These are phyloP conservation scores for Umbelopsis sp. DNA, from an alignment of 192 early-diverging fungal genomes.

Conservation along the genomic window DNA sequence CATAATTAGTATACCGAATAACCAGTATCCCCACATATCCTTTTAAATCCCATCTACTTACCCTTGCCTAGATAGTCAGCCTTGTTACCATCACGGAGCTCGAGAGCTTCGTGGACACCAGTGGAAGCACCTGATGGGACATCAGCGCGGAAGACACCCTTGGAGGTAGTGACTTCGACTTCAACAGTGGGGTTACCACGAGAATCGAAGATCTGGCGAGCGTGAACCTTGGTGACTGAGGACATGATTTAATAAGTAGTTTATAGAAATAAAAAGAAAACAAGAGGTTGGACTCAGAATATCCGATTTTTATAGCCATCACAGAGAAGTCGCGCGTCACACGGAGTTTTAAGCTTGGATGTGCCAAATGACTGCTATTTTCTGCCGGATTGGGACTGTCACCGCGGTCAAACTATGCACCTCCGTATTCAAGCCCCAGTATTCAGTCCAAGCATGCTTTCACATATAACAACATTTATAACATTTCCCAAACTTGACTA, in stretches of 20 bases:
- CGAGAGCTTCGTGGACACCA: slow-evolving; percentile 97
- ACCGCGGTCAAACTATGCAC: too few species aligned
- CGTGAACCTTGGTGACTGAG: slow-evolving; percentile 71
- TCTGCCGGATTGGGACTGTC: too few species aligned
- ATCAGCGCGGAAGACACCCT: slow-evolving; percentile 95
- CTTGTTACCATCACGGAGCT: slow-evolving; percentile 93
- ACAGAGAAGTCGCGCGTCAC: not conserved
- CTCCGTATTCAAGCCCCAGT: too few species aligned
- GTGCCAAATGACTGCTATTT: too few species aligned
- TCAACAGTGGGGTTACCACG: slow-evolving; percentile 99
- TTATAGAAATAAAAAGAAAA: not conserved
- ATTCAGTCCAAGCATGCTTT: too few species aligned
- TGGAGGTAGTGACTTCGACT: slow-evolving; percentile 93
- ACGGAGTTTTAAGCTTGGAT: too few species aligned
- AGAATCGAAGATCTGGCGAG: slow-evolving; percentile 99
- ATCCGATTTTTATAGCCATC: slow-evolving; percentile 2
- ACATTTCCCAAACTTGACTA: too few species aligned
- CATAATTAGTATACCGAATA: not conserved
- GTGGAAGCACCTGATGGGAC: slow-evolving; percentile 99
- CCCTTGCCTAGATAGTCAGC: slow-evolving; percentile 92
- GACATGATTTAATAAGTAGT: slow-evolving; percentile 53
- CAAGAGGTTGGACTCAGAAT: slow-evolving; percentile 1
- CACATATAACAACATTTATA: too few species aligned
- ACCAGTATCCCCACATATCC: not conserved
- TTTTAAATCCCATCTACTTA: slow-evolving; percentile 41